A percentile compares a stretch with the other conserved stretches of the same genome.
phyloP scores from a whole-genome alignment of 768 basidiomycete genomes.

The Inosperma sp. region DNA sequence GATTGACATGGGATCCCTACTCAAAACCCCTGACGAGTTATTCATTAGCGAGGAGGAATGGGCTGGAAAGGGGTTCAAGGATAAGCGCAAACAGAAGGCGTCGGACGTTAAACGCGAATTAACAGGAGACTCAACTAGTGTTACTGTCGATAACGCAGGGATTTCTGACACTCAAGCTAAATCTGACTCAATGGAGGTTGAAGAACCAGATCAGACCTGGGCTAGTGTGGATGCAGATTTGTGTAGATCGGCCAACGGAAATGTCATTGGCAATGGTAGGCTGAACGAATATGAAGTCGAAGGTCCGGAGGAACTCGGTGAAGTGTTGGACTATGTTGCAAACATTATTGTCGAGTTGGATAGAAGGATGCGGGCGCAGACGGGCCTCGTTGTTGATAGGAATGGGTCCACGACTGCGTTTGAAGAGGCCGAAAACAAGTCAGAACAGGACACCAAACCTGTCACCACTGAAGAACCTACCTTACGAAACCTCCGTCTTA shows the following conservation, averaged over 20 bases:
- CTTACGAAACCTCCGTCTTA: constrained; percentile 59
- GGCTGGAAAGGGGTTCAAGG: constrained; percentile 42
- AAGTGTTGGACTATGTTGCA: constrained; percentile 56
- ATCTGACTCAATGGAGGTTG: constrained; percentile 28
- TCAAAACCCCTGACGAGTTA: constrained; percentile 44
- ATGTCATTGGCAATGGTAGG: constrained; percentile 12
- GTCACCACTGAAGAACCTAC: constrained; percentile 49
- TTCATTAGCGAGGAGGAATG: constrained; percentile 50
- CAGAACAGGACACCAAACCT: constrained; percentile 3
- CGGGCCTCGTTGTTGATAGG: background rate
- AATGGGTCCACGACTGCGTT: background rate
- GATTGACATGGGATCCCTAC: constrained; percentile 51
- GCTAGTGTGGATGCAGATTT: constrained; percentile 29
- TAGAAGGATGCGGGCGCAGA: constrained; percentile 18
- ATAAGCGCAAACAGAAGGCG: constrained; percentile 22
- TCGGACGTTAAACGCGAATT: constrained; percentile 6
- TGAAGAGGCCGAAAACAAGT: background rate
- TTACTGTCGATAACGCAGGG: no score
- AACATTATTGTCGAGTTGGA: constrained; percentile 46
- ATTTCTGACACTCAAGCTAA: no score
- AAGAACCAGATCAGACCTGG: constrained; percentile 32
- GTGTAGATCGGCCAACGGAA: constrained; percentile 14
- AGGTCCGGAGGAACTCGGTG: constrained; percentile 46
- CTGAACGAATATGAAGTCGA: constrained; percentile 32
- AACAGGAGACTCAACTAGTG: no score